Evolutionary conservation across 1,139 yeast species (phyloP).

Genomic region (Candida glucosophila): DNA sequence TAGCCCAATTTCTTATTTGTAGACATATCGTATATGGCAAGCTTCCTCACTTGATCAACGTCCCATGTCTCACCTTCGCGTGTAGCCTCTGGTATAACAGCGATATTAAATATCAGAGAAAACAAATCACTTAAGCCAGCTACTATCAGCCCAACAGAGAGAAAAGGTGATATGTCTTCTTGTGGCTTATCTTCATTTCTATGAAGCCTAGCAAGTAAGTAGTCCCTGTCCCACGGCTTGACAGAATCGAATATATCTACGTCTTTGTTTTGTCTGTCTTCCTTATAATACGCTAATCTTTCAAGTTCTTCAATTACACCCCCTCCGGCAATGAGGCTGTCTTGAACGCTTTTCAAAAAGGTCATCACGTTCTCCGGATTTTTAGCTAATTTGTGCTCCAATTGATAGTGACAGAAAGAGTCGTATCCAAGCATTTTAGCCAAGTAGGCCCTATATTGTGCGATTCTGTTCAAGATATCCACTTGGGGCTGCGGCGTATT

Average conservation of each 20-base stretch:
- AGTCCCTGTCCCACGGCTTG: slow-evolving; percentile 92
- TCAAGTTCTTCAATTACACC: slow-evolving; percentile 56
- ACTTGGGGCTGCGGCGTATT: slow-evolving; percentile 53
- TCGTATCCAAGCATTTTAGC: slow-evolving; percentile 68
- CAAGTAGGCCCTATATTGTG: slow-evolving; percentile 60
- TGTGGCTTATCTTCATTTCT: slow-evolving; percentile 6
- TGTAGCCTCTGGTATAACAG: slow-evolving; percentile 59
- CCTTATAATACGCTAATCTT: slow-evolving; percentile 13
- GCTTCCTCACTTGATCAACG: slow-evolving; percentile 65
- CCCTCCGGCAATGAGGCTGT: slow-evolving; percentile 26
- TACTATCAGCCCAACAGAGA: slow-evolving; percentile 81
- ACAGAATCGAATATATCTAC: slow-evolving; percentile 35
- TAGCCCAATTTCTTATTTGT: slow-evolving; percentile 24
- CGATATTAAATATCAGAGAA: slow-evolving; percentile 63
- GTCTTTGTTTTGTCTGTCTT: slow-evolving; percentile 19
- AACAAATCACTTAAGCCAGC: slow-evolving; percentile 74
- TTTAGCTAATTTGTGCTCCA: slow-evolving; percentile 87
- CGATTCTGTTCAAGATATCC: slow-evolving; percentile 44
- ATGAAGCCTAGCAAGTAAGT: slow-evolving; percentile 25
- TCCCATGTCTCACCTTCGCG: slow-evolving; percentile 83
- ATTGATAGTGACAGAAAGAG: slow-evolving; percentile 72
- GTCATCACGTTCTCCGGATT: slow-evolving; percentile 66
- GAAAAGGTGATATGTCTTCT: slow-evolving; percentile 43
- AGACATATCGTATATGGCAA: slow-evolving; percentile 48
- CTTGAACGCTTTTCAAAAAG: slow-evolving; percentile 55